Percentiles rank a stretch among this genome's conserved stretches.
phyloP scores from a whole-genome alignment of 768 basidiomycete species.

The Porphyrellus cyaneotinctus region DNA sequence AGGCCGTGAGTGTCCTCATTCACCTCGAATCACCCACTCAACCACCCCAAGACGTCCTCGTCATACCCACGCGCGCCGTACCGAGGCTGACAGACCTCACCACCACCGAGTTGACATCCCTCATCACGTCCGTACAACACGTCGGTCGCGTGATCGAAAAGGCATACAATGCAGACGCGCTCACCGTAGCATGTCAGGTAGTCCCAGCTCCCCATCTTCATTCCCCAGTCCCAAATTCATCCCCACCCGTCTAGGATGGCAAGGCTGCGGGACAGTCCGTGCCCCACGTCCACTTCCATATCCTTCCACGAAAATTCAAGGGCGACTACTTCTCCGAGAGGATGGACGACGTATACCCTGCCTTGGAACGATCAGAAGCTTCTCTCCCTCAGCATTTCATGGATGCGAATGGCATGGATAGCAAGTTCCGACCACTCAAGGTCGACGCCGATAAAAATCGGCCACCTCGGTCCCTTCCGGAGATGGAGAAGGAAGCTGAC shows the following conservation, averaged over 20 bases:
- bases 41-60: conserved; percentile 51
- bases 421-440: conserved; percentile 38
- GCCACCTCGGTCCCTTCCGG: conserved; percentile 55
- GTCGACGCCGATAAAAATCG: conserved; percentile 73
- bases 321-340: conserved; percentile 61
- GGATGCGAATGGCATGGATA: conserved; percentile 10
- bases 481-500: conserved; percentile 77
- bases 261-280: conserved; percentile 72
- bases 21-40: not conserved
- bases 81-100: conserved; percentile 52
- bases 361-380: conserved; percentile 63
- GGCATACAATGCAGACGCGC: conserved; percentile 74
- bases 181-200: conserved; percentile 92
- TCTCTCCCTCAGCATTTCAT: conserved; percentile 41
- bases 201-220: conserved; percentile 5
- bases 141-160: conserved; percentile 79
- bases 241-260: conserved; percentile 60
- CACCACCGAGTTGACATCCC: conserved; percentile 67
- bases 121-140: conserved; percentile 75
- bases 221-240: not conserved
- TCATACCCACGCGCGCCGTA: conserved; percentile 53
- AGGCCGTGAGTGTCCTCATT: conserved; percentile 65
- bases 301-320: conserved; percentile 73
- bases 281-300: conserved; percentile 90
- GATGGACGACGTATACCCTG: conserved; percentile 78